Evolutionary conservation across 2,329 filamentous ascomycete genomes (phyloP).

Genomic region (Colletotrichum salicis): DNA sequence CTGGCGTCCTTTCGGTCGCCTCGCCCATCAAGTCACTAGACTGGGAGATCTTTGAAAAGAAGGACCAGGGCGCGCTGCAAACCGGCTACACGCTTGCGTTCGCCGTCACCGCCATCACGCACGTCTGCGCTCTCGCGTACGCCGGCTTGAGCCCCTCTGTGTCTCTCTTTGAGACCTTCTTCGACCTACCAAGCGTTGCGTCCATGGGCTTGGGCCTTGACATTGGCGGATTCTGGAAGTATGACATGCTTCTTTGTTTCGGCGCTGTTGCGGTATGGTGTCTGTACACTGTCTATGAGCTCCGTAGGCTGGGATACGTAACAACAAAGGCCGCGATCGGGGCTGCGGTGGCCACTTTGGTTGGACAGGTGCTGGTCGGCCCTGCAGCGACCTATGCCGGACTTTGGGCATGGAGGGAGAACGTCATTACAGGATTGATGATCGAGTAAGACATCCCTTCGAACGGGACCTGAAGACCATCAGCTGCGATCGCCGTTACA

Average conservation of each 20-base stretch:
- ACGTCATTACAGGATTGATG: not conserved
- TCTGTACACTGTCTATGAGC: slow-evolving; percentile 39
- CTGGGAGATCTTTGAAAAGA: slow-evolving; percentile 15
- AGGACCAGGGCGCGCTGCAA: not conserved
- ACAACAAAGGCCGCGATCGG: slow-evolving; percentile 25
- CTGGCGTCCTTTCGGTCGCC: not conserved
- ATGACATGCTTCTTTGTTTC: slow-evolving; percentile 17
- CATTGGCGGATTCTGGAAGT: slow-evolving; percentile 11
- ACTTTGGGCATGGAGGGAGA: slow-evolving; percentile 41
- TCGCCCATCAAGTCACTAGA: slow-evolving; percentile 6
- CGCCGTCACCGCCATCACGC: slow-evolving; percentile 1
- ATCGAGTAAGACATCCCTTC: not conserved
- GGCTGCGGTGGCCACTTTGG: slow-evolving; percentile 4
- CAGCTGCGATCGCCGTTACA: too few species aligned
- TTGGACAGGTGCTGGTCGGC: slow-evolving; percentile 35
- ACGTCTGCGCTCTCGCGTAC: slow-evolving; percentile 5
- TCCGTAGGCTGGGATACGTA: slow-evolving; percentile 39
- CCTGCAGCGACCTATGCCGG: slow-evolving; percentile 39
- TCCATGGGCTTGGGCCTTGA: not conserved
- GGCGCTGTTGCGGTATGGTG: slow-evolving; percentile 9
- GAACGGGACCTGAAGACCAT: too few species aligned
- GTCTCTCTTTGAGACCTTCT: not conserved
- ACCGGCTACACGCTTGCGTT: slow-evolving; percentile 9
- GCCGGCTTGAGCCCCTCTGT: not conserved
- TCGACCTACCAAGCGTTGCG: not conserved